Evolutionary conservation across 2,329 filamentous ascomycete species (phyloP), one percentile per base, ranked within the genome.

Genomic region (Pseudogymnoascus sp.): DNA sequence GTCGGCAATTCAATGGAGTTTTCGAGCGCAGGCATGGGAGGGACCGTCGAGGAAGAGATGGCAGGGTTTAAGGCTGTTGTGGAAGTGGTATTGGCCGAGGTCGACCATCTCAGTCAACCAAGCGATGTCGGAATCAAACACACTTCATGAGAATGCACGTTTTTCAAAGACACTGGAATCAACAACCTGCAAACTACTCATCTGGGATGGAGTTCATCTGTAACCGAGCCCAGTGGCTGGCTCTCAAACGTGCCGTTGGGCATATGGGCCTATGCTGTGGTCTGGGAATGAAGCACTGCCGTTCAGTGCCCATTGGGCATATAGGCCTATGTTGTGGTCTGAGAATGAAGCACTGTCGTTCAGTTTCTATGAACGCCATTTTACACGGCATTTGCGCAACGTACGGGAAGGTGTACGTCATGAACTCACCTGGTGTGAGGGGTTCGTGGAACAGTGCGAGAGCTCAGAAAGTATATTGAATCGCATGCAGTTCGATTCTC

Each of bases 41-140:
- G 91, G 18, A 89, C 86, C 0, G 85, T 93, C 5, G 92, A 97
- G 72, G 94, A 97, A 78, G 93, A 97, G 77, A 92, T 97, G 86
- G 91, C 93, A 72, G 91, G 89, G 0, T 87, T 97, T 69, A 85
- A 84, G 70, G 83, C 82, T 67, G 85, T 96, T 42, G 85, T 92
- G 33, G 83, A 89, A 64, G 84, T 89, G 56, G 82, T 92, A 12
- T 77, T 86, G 72, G 77, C 77, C 47, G 80, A 84, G 68, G 74
- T 88, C 53, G 71, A 76, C 5, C 11, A 35, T 33, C 50, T 56
- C 28, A 21, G 50, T 4, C 50, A 33, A 14, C 28, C 50, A 16
- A 56, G n/a, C 50, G 50, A 56, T 56, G 50, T 14, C 50, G 28
- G 28, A 33, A 56, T 56, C 50, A 56, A 56, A 56, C 28, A 21